These are phyloP conservation scores for Teunomyces stri DNA, from an alignment of 805 yeast species.

Conservation along the genomic window DNA sequence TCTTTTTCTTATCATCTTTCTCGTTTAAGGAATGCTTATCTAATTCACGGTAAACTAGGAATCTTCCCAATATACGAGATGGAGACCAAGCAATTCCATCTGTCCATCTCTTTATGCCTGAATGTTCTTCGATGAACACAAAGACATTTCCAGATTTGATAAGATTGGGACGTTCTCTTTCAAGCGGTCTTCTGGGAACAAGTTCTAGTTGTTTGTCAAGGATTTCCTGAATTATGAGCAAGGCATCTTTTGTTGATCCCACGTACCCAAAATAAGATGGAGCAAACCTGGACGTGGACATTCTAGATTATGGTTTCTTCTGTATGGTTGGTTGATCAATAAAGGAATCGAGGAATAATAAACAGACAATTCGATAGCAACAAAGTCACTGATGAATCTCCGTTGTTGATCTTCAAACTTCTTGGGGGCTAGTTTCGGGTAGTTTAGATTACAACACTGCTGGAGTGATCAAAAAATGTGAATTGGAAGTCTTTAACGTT, in stretches of 20 bases:
- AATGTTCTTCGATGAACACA: slow-evolving; percentile 77
- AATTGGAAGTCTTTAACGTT: background rate
- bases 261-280: slow-evolving; percentile 78
- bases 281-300: slow-evolving; percentile 15
- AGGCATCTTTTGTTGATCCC: slow-evolving; percentile 79
- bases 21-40: slow-evolving; percentile 40
- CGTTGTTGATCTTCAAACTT: background rate
- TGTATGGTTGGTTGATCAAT: background rate
- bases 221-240: slow-evolving; percentile 77
- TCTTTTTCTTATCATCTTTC: slow-evolving; percentile 44
- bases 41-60: slow-evolving; percentile 74
- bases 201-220: slow-evolving; percentile 56
- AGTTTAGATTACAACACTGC: background rate
- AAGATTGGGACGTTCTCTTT: slow-evolving; percentile 62
- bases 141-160: slow-evolving; percentile 79
- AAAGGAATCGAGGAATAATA: background rate
- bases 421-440: background rate
- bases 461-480: background rate
- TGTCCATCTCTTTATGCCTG: slow-evolving; percentile 92
- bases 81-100: slow-evolving; percentile 97
- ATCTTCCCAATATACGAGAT: slow-evolving; percentile 80
- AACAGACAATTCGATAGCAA: background rate
- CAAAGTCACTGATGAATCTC: background rate
- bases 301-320: background rate
- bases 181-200: slow-evolving; percentile 79